Evolutionary conservation across 2,329 filamentous ascomycete species (phyloP), one percentile per base, ranked within the genome.

Genomic region (Thelonectria discophora): DNA sequence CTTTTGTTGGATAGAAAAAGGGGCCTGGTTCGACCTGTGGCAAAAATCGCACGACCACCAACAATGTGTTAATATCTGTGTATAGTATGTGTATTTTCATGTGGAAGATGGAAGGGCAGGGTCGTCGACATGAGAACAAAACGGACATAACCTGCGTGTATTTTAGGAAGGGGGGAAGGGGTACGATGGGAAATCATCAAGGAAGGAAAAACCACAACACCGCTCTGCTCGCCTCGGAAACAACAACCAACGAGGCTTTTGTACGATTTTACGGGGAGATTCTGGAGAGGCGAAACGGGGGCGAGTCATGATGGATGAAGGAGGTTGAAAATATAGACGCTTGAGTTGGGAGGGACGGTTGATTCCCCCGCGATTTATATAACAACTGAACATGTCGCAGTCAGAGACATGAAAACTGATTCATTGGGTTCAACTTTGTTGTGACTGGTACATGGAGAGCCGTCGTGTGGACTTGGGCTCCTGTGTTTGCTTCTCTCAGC

Each of bases 1-100:
- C 64, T 63, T 61, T 65, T 68, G 61, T 66, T 69, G 65, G 63
- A 66, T 69, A 65, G 47, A 66, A 60, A 60, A 70, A 52, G 27
- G 59, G 67, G 45, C 63, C 59, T 20, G 46, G 60, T 58, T 58
- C 62, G 58, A 53, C 24, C 47, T 43, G 8, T 30, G 58, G 48
- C 40, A 56, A 4, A 39, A 49, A n/a, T n/a, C n/a, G 55, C 62
- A 48, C 46, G 55, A 51, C 61, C 65, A n/a, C 64, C 66, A 30
- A 30, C 65, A 64, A 60, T 74, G 73, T 75, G 69, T 73, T 71
- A 69, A 73, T 75, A 70, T 66, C 58, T 73, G 72, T 73, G 72
- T 73, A 74, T 67, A 73, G 62, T 73, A 74, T 73, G 72, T 72
- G 63, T 58, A 55, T 68, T 69, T 69, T 24, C 62, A 70, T 70